These are phyloP conservation scores for Rhizopus arrhizus DNA, from an alignment of 371 early-diverging fungal genomes.

Conservation along the genomic window DNA sequence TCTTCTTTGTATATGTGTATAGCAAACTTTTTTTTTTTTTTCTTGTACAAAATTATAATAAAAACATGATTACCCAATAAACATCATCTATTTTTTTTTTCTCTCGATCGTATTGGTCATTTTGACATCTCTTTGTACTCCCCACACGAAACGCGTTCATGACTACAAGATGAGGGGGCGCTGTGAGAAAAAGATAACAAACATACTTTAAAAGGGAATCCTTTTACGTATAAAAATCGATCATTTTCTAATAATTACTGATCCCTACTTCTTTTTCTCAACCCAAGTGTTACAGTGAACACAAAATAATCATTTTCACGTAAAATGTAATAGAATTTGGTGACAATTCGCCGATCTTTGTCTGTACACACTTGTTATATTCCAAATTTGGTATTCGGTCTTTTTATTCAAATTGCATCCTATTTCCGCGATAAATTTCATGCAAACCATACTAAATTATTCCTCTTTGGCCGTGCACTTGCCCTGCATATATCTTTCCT, in stretches of 20 bases:
- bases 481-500: no score
- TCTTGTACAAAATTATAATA: no score
- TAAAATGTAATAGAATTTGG: background rate
- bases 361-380: background rate
- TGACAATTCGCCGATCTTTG: conserved; percentile 1
- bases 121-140: background rate
- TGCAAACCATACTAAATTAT: background rate
- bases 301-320: no score
- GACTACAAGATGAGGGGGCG: background rate
- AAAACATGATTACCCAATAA: no score
- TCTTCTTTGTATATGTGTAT: conserved; percentile 1
- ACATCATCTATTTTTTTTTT: no score
- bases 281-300: no score
- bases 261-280: no score
- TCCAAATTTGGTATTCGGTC: background rate
- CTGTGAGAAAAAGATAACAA: no score
- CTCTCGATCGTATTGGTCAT: background rate
- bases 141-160: background rate
- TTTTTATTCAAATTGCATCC: background rate
- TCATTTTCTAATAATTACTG: background rate
- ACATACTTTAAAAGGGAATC: background rate
- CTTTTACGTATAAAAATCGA: background rate
- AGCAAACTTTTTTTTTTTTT: background rate
- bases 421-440: conserved; percentile 1
- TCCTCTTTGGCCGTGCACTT: background rate